Evolutionary conservation across 208 protist species (phyloP).

Genomic region (Trypanosoma boissoni): DNA sequence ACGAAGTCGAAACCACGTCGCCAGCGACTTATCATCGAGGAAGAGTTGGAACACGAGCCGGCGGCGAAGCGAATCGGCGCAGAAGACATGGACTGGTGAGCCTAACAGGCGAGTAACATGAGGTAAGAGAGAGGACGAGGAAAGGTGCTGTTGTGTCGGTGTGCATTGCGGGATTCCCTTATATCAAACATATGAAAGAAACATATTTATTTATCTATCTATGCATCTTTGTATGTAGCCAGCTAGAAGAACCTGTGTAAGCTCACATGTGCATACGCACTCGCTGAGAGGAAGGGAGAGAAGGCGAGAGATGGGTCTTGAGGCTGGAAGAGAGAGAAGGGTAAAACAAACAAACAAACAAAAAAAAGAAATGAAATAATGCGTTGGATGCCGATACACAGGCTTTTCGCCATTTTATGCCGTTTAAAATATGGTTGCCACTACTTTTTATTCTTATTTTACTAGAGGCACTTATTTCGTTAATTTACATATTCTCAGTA

Average conservation of each 20-base stretch:
- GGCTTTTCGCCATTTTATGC: too few species aligned
- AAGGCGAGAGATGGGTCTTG: too few species aligned
- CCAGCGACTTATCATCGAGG: slow-evolving; percentile 79
- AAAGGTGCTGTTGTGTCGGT: background rate
- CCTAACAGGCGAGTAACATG: background rate
- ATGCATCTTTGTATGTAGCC: background rate
- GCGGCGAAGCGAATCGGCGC: slow-evolving; percentile 39
- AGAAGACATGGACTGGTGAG: slow-evolving; percentile 83
- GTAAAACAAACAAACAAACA: background rate
- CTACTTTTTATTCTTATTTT: background rate
- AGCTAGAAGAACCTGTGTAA: background rate
- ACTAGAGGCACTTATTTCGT: too few species aligned
- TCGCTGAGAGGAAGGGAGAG: too few species aligned
- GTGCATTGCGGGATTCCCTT: too few species aligned
- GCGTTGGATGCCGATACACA: background rate
- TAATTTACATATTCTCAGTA: slow-evolving; percentile 6
- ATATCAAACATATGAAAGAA: background rate
- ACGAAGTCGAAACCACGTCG: slow-evolving; percentile 34
- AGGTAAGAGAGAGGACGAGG: background rate
- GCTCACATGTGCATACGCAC: too few species aligned
- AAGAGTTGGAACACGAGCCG: slow-evolving; percentile 77
- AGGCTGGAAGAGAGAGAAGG: too few species aligned
- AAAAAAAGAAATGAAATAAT: background rate
- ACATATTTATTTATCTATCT: background rate
- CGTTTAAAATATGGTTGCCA: background rate